A percentile compares a stretch with the other conserved stretches of the same genome.
phyloP scores from a whole-genome alignment of 2,329 filamentous ascomycete genomes.

The Dryadomyces sulphureus region DNA sequence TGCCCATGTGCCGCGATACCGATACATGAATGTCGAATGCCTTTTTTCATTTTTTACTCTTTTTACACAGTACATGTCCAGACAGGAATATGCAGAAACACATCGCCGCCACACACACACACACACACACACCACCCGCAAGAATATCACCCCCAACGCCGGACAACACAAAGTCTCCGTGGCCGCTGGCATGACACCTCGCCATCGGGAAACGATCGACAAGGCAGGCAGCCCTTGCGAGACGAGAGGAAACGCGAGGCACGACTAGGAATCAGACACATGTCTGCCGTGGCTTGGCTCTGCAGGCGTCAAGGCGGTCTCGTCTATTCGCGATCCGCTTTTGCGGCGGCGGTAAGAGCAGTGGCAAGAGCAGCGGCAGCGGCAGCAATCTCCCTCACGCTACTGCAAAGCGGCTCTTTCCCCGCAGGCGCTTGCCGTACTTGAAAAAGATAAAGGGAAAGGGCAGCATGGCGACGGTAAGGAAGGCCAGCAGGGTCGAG shows the following conservation, averaged over 20 bases:
- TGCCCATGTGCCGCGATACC: neutral
- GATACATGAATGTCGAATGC: too few relatives aligned
- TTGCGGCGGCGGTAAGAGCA: too few relatives aligned
- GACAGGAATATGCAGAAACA: too few relatives aligned
- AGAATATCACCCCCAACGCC: neutral
- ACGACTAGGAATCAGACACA: neutral
- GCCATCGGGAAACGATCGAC: neutral
- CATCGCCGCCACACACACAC: too few relatives aligned
- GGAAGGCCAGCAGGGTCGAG: slow-evolving; percentile 43
- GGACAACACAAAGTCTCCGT: neutral
- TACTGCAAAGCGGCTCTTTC: slow-evolving; percentile 37
- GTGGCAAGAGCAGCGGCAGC: too few relatives aligned
- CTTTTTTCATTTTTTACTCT: too few relatives aligned
- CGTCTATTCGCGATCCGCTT: too few relatives aligned
- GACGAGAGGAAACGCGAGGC: neutral
- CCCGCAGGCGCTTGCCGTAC: slow-evolving; percentile 42
- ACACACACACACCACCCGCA: too few relatives aligned
- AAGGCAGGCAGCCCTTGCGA: neutral
- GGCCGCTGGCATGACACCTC: neutral
- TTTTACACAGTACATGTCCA: too few relatives aligned
- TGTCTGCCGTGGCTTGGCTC: slow-evolving; percentile 2
- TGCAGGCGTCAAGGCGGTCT: too few relatives aligned
- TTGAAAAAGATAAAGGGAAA: slow-evolving; percentile 50
- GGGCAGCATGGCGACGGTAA: slow-evolving; percentile 46
- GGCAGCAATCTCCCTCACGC: slow-evolving; percentile 5